Percentiles rank a stretch among this genome's conserved stretches.
Evolutionary conservation across 208 protist species (phyloP).

Genomic region (Borovskyia barvae): DNA sequence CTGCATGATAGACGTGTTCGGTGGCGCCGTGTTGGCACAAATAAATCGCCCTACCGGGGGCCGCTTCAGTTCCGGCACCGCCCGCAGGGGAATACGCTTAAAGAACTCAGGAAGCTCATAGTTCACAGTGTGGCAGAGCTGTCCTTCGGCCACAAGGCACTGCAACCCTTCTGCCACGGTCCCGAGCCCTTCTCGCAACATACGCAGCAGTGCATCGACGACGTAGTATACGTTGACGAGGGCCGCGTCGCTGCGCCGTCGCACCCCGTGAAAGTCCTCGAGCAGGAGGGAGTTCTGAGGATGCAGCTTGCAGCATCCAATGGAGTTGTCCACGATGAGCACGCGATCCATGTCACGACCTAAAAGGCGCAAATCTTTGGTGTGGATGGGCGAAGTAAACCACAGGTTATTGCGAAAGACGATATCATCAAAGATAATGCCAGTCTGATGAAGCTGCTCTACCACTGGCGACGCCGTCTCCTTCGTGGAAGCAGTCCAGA

Average conservation of each 20-base stretch:
- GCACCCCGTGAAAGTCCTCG: constrained; percentile 84
- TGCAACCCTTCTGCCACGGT: constrained; percentile 49
- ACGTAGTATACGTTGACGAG: constrained; percentile 91
- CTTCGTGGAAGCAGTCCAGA: constrained; percentile 93
- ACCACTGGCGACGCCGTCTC: constrained; percentile 84
- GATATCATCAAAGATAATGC: constrained; percentile 85
- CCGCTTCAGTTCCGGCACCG: constrained; percentile 78
- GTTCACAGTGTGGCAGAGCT: constrained; percentile 60
- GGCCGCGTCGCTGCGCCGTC: constrained; percentile 58
- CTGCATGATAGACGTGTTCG: constrained; percentile 68
- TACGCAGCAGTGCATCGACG: constrained; percentile 64
- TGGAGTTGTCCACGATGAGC: constrained; percentile 91
- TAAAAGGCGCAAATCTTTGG: constrained; percentile 91
- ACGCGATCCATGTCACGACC: constrained; percentile 88
- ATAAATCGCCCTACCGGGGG: constrained; percentile 77
- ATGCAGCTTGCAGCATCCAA: constrained; percentile 91
- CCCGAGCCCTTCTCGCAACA: constrained; percentile 28
- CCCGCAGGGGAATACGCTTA: constrained; percentile 60
- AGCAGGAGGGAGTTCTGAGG: constrained; percentile 81
- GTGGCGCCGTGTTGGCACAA: constrained; percentile 47
- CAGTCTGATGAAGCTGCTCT: constrained; percentile 69
- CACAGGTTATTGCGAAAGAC: constrained; percentile 87
- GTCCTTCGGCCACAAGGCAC: constrained; percentile 48
- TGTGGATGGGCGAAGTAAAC: constrained; percentile 91
- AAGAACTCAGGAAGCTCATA: constrained; percentile 66